Base-by-base conservation (phyloP, 1,284 basidiomycete genomes). In the Singerocomus inundabilis region DNA sequence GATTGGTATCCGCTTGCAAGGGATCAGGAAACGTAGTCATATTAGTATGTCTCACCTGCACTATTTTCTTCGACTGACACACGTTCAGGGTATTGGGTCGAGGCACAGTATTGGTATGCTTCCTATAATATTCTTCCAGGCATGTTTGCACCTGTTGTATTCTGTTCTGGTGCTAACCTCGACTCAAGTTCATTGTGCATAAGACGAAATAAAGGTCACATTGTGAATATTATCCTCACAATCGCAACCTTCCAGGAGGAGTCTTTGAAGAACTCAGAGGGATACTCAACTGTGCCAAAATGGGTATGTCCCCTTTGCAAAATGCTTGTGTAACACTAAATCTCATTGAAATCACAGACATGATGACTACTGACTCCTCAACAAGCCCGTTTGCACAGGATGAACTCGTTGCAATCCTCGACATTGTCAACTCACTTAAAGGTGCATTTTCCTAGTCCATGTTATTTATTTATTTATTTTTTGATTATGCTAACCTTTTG, bases 321-420 rank as follows among this genome's bases (percentile, higher is more conserved):
- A 36, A n/a, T 25, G 5, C 21, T 21, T 21, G 21, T 21, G 21
- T 21, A 21, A 21, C 21, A 21, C 21, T 21, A 21, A 21, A 21
- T 21, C 21, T 48, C 4, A 47, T 39, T 16, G 6, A 33, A 33
- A 7, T 2, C 15, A 11, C 7, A 59, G 60, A 59, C 31, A 46
- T 56, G 16, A 46, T 63, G 18, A 59, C 59, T 2, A 26, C 61
- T 15, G 45, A 63, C 45, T 43, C 56, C 7, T 63, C 58, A 3
- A 33, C 56, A 6, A 59, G 52, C 18, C 58, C 61, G 0, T 59
- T 63, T 12, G 32, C 43, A 30, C 52, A 53, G 26, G 52, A 57
- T 21, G 56, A 57, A 6, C 36, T 56, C 3, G 39, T 25, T 31
- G 41, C 57, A 1, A 41, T 61, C 8, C 12, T 49, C 1, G 56